Evolutionary conservation across 768 basidiomycete species (phyloP).

Genomic region (Hebeloma cylindrosporum): DNA sequence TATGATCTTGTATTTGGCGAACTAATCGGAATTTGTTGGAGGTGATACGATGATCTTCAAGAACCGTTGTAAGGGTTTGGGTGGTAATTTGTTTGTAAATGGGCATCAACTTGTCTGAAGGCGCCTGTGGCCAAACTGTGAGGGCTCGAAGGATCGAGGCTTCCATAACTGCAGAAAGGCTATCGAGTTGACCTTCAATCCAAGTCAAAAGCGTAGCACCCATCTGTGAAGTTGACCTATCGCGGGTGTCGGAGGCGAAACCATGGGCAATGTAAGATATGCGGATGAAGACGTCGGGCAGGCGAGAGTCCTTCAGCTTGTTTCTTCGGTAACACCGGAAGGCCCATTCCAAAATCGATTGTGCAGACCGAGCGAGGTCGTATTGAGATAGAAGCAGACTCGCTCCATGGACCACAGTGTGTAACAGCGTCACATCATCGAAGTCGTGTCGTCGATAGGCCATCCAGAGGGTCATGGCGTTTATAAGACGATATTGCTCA

Average conservation of each 20-base stretch:
- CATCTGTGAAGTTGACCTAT: conserved; percentile 29
- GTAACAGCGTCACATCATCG: conserved; percentile 57
- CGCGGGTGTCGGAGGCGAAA: conserved; percentile 37
- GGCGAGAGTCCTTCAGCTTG: conserved; percentile 44
- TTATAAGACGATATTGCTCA: conserved; percentile 76
- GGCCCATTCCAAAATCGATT: conserved; percentile 80
- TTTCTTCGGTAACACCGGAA: conserved; percentile 50
- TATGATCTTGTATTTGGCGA: conserved; percentile 56
- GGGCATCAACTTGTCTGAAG: conserved; percentile 45
- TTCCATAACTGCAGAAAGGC: conserved; percentile 40
- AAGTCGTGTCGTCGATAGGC: conserved; percentile 59
- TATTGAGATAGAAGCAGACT: conserved; percentile 62
- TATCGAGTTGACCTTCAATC: conserved; percentile 57
- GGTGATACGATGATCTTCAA: conserved; percentile 59
- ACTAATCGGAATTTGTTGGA: conserved; percentile 80
- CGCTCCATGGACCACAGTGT: conserved; percentile 66
- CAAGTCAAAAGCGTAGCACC: conserved; percentile 56
- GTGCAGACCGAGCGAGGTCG: conserved; percentile 66
- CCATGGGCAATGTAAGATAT: conserved; percentile 62
- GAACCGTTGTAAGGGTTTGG: conserved; percentile 49
- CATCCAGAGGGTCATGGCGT: conserved; percentile 73
- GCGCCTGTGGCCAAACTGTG: conserved; percentile 74
- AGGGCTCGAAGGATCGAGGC: conserved; percentile 54
- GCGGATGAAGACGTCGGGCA: conserved; percentile 71
- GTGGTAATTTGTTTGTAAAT: conserved; percentile 47